Evolutionary conservation across 495 filamentous ascomycete genomes (phyloP), one percentile per base, ranked within the genome.

Genomic region (Xylaria longipes): DNA sequence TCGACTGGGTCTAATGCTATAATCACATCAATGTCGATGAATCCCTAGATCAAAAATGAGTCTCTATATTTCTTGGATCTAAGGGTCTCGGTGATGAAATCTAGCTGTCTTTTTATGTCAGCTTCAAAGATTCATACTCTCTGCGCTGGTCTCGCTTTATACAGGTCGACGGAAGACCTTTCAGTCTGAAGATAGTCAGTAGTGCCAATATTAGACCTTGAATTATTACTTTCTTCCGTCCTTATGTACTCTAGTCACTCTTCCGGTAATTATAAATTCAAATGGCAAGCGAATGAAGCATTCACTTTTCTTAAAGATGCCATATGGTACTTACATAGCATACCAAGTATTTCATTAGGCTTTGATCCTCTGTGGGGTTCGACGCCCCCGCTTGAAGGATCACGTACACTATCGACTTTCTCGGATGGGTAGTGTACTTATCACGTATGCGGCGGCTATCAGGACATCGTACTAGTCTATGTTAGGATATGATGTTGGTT

Each of bases 21-120:
- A 20, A 27, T 33, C 54, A 57, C 27, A 20, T 57, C 54, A 27
- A 57, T 57, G 29, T 33, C 29, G 27, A 33, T n/a, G 27, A 57
- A 57, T 9, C 8, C 54, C 1, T 2, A 57, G 29, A 57, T 27
- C 8, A 57, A 27, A 57, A 57, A 33, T 57, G 33, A 33, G 29
- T 33, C 29, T 57, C 8, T 27, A 9, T 57, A 57, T 57, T 57
- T 57, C 12, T 27, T 3, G 15, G 15, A 57, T 6, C 25, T 9
- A 33, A 60, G 6, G 1, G 72, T 71, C 8, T 46, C 31, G 2
- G 75, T 73, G 25, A 75, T 52, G 39, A 76, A 73, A 27, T 72
- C 52, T 17, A 76, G 68, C 57, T 72, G 65, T 12, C 45, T 20
- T 33, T 50, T 52, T 79, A 45, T 11, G 78, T 66, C 27, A 69